These are phyloP conservation scores for Tuber brumale DNA, from an alignment of 495 filamentous ascomycete species.

Conservation along the genomic window DNA sequence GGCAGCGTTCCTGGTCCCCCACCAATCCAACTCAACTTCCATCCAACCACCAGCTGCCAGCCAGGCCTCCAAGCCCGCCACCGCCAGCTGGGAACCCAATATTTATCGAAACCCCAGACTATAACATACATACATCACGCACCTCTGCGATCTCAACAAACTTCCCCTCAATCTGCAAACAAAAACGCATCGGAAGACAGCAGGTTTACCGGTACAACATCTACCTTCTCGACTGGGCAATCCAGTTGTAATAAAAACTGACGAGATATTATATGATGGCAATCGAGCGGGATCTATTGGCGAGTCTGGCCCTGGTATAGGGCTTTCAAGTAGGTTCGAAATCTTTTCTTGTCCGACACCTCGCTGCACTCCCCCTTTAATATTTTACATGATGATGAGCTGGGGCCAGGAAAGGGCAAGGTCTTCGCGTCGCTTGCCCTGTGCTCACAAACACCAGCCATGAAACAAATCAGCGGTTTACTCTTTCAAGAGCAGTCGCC, in stretches of 20 bases:
- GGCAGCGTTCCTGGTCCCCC: neutral
- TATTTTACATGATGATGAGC: constrained; percentile 36
- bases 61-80: neutral
- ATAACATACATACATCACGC: neutral
- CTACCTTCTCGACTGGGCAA: constrained; percentile 2
- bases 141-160: constrained; percentile 1
- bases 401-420: constrained; percentile 41
- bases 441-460: constrained; percentile 39
- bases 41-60: constrained; percentile 4
- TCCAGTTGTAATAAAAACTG: neutral
- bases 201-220: neutral
- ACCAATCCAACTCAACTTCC: neutral
- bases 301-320: neutral
- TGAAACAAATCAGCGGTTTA: neutral
- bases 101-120: neutral
- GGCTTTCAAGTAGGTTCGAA: neutral
- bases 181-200: constrained; percentile 1
- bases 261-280: neutral
- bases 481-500: neutral
- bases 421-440: constrained; percentile 37
- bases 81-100: neutral
- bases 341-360: neutral
- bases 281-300: neutral
- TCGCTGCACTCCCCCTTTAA: neutral
- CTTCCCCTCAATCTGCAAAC: constrained; percentile 2